Evolutionary conservation across 441 rosid species (phyloP).

Genomic region (Populus hybrid): DNA sequence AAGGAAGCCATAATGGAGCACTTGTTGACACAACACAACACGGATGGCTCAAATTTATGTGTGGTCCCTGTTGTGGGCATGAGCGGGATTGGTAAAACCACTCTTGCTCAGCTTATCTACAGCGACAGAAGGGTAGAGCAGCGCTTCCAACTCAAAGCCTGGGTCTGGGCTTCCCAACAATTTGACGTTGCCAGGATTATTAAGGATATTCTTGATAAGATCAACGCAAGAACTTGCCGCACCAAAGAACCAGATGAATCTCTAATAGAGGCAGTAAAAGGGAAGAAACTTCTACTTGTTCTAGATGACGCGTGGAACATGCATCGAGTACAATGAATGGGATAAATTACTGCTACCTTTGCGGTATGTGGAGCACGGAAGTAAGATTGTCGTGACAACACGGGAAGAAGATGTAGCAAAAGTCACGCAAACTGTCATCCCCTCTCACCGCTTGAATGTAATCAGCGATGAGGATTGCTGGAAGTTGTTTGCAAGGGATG

Average conservation of each 20-base stretch:
- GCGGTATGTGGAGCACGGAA: too few species aligned
- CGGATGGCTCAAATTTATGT: background rate
- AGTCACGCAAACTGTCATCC: background rate
- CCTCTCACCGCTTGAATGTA: background rate
- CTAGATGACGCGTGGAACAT: too few species aligned
- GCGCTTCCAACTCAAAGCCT: slow-evolving; percentile 1
- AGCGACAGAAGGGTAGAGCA: background rate
- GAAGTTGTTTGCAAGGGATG: background rate
- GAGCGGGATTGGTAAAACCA: slow-evolving; percentile 19
- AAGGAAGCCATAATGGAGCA: background rate
- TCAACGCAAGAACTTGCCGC: too few species aligned
- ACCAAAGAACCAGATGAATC: too few species aligned
- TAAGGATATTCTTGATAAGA: too few species aligned
- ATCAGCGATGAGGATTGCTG: too few species aligned
- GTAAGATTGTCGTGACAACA: background rate
- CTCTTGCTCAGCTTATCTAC: slow-evolving; percentile 3
- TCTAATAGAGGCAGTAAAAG: too few species aligned
- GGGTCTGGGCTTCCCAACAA: slow-evolving; percentile 3
- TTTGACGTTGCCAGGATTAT: too few species aligned
- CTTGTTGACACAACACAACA: background rate
- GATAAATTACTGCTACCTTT: too few species aligned
- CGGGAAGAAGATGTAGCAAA: slow-evolving; percentile 11
- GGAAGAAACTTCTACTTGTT: too few species aligned
- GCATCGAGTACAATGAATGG: too few species aligned
- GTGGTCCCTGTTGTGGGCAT: slow-evolving; percentile 10